Evolutionary conservation across 805 yeast species (phyloP).

Genomic region (Komagataella ulmi): DNA sequence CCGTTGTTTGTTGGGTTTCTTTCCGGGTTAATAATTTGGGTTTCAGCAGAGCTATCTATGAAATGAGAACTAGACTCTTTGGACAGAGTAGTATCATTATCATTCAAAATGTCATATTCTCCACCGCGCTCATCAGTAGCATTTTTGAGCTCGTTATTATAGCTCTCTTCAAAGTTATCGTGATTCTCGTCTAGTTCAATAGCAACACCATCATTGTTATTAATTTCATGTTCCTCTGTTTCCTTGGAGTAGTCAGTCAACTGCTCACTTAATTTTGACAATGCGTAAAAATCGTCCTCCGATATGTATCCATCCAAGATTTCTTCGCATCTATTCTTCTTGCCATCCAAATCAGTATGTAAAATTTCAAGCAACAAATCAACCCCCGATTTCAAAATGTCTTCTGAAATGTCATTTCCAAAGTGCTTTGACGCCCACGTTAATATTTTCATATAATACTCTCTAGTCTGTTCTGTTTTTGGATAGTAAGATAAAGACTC

Average conservation of each 20-base stretch:
- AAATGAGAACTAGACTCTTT: slow-evolving; percentile 4
- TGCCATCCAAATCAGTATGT: slow-evolving; percentile 26
- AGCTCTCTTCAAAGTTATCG: slow-evolving; percentile 11
- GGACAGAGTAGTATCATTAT: slow-evolving; percentile 9
- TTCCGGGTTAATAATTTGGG: neutral
- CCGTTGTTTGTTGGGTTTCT: neutral
- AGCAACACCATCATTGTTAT: slow-evolving; percentile 25
- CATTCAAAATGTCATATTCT: slow-evolving; percentile 12
- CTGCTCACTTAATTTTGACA: slow-evolving; percentile 27
- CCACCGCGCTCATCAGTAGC: slow-evolving; percentile 14
- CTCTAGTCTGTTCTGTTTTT: slow-evolving; percentile 34
- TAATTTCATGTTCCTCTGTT: slow-evolving; percentile 10
- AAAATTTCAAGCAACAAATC: slow-evolving; percentile 47
- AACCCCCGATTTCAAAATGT: slow-evolving; percentile 55
- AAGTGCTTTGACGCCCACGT: slow-evolving; percentile 41
- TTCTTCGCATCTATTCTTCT: slow-evolving; percentile 36
- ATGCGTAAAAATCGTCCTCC: slow-evolving; percentile 30
- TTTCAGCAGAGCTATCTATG: slow-evolving; percentile 1
- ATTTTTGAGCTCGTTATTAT: slow-evolving; percentile 6
- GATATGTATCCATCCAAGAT: slow-evolving; percentile 28
- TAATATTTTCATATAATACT: slow-evolving; percentile 41
- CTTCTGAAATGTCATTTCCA: slow-evolving; percentile 67
- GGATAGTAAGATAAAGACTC: slow-evolving; percentile 55
- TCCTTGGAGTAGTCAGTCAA: slow-evolving; percentile 34
- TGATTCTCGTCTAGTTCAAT: slow-evolving; percentile 26